Base-by-base conservation (phyloP, 2,329 filamentous ascomycete genomes). In the Lasiodiplodia hormozganensis region DNA sequence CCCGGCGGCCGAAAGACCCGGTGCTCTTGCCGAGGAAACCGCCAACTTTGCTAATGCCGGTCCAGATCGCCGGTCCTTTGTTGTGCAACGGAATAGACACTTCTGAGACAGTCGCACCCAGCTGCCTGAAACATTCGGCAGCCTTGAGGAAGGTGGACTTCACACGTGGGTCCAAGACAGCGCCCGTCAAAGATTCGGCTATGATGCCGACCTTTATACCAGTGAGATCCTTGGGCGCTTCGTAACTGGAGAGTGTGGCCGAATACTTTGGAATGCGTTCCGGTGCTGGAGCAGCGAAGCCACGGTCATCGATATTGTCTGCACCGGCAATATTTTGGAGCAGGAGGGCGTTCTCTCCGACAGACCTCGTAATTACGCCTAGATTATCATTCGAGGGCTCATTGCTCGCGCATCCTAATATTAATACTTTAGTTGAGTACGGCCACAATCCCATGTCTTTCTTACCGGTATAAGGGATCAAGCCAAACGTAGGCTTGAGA, bases 341-440 rank as follows among this genome's bases (percentile, higher is more conserved):
- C 21, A 85, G 70, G 1, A 79, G 47, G 0, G 83, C 83, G 38
- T 81, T 77, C 53, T 85, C 84, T 12, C 76, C 70, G 0, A 85
- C 73, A 0, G 75, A 82, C 11, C 74, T 74, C 1, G 83, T 81
- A 76, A 86, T 82, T 0, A 84, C 83, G 0, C 82, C 82, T 12
- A 76, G 47, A 70, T 87, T 85, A 69, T 88, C 86, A 52, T 86
- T 82, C 1, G 84, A 80, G 0, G 84, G 79, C 68, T 86, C 84
- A 0, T 84, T 82, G 49, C 80, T 83, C 2, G 80, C 79, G 56
- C 84, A 80, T 0, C 8, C 65, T 67, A 3, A 11, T 10, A 23
- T 23, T 5, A 2, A 34, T 36, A 5, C 23, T 38, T 21, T 18
- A 14, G 36, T n/a, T 21, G 16, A 12, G 5, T n/a, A 10, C n/a